A percentile compares a stretch with the other conserved stretches of the same genome.
These are phyloP conservation scores for Cryptococcus floricola DNA, from an alignment of 1,284 basidiomycete species.

Conservation along the genomic window DNA sequence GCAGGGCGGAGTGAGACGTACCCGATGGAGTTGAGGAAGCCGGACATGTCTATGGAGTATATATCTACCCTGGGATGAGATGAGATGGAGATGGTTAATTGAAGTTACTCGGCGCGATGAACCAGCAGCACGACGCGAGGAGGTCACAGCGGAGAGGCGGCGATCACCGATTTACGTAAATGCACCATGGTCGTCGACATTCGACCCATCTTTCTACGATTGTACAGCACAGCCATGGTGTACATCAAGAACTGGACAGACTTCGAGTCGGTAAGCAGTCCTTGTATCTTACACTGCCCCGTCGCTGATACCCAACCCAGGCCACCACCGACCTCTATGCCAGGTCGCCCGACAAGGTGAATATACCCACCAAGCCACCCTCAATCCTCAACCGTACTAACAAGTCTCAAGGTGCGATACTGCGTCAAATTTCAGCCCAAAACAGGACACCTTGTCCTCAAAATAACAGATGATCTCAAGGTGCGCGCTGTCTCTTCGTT, in stretches of 20 bases:
- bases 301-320: slow-evolving; percentile 41
- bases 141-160: too few relatives aligned
- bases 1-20: slow-evolving; percentile 12
- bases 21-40: slow-evolving; percentile 48
- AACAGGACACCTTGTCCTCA: slow-evolving; percentile 78
- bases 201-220: too few relatives aligned
- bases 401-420: slow-evolving; percentile 67
- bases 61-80: background rate
- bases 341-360: slow-evolving; percentile 68
- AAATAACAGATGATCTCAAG: slow-evolving; percentile 81
- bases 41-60: slow-evolving; percentile 31
- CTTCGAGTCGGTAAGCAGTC: slow-evolving; percentile 42
- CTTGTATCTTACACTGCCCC: background rate
- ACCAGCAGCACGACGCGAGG: too few relatives aligned
- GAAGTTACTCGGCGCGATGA: too few relatives aligned
- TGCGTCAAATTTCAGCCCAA: slow-evolving; percentile 79
- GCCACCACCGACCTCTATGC: slow-evolving; percentile 76
- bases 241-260: slow-evolving; percentile 50
- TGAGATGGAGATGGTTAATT: too few relatives aligned
- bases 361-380: slow-evolving; percentile 29
- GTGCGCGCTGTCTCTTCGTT: slow-evolving; percentile 54
- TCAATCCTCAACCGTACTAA: background rate
- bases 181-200: too few relatives aligned
- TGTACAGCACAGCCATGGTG: slow-evolving; percentile 34
- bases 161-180: too few relatives aligned